Evolutionary conservation across 2,329 filamentous ascomycete genomes (phyloP), one percentile per base, ranked within the genome.

Genomic region (Penicillium olsonii): DNA sequence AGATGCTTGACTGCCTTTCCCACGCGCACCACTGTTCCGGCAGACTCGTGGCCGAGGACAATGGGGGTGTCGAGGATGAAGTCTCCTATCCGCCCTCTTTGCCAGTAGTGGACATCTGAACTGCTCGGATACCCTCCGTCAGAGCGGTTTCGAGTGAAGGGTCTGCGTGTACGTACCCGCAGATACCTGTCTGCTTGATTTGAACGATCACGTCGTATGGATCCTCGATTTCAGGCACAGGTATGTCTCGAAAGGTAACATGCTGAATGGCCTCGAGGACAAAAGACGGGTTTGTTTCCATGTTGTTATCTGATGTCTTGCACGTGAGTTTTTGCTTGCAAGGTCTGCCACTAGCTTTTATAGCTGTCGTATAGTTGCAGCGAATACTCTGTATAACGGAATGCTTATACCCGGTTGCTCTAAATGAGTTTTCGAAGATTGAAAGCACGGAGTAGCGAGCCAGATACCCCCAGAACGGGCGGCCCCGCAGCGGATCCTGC

Each of bases 161-260:
- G n/a, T n/a, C n/a, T n/a, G n/a, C n/a, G n/a, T 18, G 33, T 18
- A 18, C 33, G 15, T 35, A 39, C 69, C 76, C 76, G 47, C 77
- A 79, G 29, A 79, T 77, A 22, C 77, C 69, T 1, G 75, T 78
- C 54, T 76, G 73, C 41, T 72, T 66, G 37, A 79, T 65, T 24
- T 73, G 71, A 0, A 79, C 68, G 12, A 71, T 67, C 0, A 79
- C 75, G 48, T 78, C 73, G 45, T 57, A 58, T 8, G 63, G 60
- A n/a, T 59, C 61, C 5, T 54, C 45, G 10, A 79, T 68, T 7
- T 57, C 51, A 0, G 76, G 76, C 3, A 74, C 61, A 1, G 69
- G 62, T 0, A 74, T 70, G 49, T 77, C 63, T 57, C 79, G 74
- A 40, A 80, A 74, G 8, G 65, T 64, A 42, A 77, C 71, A 24